Percentiles rank a stretch among this genome's conserved stretches.
Evolutionary conservation across 192 early-diverging fungal genomes (phyloP).

Genomic region (Entomortierella chlamydospora): DNA sequence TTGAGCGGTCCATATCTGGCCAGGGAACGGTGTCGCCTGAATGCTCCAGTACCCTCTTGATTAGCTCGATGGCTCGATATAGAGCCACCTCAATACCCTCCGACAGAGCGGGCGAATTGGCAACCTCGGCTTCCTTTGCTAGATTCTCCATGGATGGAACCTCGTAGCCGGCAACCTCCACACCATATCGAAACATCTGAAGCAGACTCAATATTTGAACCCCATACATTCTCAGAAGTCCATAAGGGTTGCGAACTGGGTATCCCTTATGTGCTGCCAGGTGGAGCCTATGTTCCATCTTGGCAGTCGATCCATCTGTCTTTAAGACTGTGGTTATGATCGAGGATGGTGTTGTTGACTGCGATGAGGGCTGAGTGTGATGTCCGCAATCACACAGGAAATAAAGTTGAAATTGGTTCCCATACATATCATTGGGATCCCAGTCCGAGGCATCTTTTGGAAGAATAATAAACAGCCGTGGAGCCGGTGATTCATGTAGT

Average conservation of each 20-base stretch:
- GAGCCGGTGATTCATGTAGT: neutral
- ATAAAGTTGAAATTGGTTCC: neutral
- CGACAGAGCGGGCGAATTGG: neutral
- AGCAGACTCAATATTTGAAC: neutral
- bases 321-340: neutral
- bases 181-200: constrained; percentile 12
- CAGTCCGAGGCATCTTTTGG: constrained; percentile 7
- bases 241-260: neutral
- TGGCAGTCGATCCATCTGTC: neutral
- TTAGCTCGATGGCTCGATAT: neutral
- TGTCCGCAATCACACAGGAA: constrained; percentile 5
- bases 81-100: constrained; percentile 6
- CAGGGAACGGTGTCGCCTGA: neutral
- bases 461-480: constrained; percentile 1
- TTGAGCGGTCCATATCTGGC: neutral
- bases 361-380: neutral
- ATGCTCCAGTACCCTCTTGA: neutral
- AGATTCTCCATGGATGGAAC: neutral
- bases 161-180: neutral
- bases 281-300: constrained; percentile 5
- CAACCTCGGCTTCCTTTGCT: neutral
- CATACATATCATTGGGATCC: neutral
- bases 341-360: neutral
- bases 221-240: neutral
- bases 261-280: neutral